phyloP scores from a whole-genome alignment of 2,329 filamentous ascomycete species.

The Neopestalotiopsis sp. region DNA sequence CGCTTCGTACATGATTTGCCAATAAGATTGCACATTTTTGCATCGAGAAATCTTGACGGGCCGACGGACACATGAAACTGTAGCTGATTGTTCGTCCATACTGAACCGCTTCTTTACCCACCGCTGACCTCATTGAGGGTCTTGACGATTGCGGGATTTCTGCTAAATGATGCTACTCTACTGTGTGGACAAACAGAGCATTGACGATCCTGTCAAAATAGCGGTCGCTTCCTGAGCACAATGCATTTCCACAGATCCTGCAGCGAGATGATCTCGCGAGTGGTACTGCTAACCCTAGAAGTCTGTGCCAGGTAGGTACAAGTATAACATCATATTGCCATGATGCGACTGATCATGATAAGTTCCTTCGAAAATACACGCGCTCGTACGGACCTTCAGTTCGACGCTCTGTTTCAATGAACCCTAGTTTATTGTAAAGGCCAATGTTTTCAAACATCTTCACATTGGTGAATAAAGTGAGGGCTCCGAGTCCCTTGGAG shows the following conservation, averaged over 20 bases:
- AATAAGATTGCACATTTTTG: background rate
- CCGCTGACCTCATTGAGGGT: background rate
- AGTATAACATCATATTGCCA: background rate
- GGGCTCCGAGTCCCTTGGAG: conserved; percentile 16
- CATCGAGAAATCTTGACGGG: background rate
- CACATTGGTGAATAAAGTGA: conserved; percentile 29
- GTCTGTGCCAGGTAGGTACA: too few relatives aligned
- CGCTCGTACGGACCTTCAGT: conserved; percentile 39
- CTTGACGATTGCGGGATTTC: background rate
- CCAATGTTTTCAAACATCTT: conserved; percentile 30
- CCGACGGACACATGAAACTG: background rate
- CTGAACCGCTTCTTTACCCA: background rate
- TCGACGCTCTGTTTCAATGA: conserved; percentile 36
- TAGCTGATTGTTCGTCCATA: background rate
- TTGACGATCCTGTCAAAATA: background rate
- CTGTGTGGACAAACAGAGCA: background rate
- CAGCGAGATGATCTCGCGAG: background rate
- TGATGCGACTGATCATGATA: conserved; percentile 18
- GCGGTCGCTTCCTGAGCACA: background rate
- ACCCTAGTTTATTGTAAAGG: conserved; percentile 33
- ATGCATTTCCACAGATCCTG: background rate
- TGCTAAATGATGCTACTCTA: background rate
- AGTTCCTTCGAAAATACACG: conserved; percentile 40
- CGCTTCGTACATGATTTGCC: background rate
- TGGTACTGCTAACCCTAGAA: background rate